Conservation (phyloP, 2,329 filamentous ascomycete genomes). For the Ascochyta lentis region DNA sequence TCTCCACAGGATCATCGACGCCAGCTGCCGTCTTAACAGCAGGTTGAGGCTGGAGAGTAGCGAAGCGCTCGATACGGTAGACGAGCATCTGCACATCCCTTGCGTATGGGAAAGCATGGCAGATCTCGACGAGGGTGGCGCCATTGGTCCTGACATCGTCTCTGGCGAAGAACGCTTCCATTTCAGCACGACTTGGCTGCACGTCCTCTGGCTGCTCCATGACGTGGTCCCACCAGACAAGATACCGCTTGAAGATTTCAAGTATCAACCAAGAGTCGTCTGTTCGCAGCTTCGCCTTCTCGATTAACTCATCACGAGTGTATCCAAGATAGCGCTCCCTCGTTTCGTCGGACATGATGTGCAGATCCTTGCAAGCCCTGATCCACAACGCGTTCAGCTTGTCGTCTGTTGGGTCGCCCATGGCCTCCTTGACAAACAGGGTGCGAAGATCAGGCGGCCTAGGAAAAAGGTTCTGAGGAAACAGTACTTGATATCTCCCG, state of each 20-base stretch:
- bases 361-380: background rate
- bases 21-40: background rate
- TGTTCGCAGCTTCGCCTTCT: background rate
- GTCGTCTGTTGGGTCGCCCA: background rate
- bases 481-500: background rate
- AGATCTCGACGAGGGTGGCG: constrained; percentile 6
- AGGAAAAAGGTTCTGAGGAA: background rate
- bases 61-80: constrained; percentile 9
- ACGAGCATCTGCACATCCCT: constrained; percentile 3
- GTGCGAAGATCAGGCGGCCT: constrained; percentile 4
- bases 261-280: background rate
- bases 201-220: background rate
- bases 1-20: background rate
- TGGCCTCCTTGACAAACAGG: background rate
- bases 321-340: background rate
- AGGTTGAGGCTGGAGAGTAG: background rate
- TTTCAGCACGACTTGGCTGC: background rate
- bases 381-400: background rate
- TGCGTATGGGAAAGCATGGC: constrained; percentile 6
- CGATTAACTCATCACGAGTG: background rate
- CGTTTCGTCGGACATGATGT: background rate
- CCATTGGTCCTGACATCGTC: background rate
- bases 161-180: background rate
- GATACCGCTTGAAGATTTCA: constrained; percentile 1
- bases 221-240: background rate